These are phyloP conservation scores for Ophiostoma populinum DNA, from an alignment of 2,329 filamentous ascomycete species.

Conservation along the genomic window DNA sequence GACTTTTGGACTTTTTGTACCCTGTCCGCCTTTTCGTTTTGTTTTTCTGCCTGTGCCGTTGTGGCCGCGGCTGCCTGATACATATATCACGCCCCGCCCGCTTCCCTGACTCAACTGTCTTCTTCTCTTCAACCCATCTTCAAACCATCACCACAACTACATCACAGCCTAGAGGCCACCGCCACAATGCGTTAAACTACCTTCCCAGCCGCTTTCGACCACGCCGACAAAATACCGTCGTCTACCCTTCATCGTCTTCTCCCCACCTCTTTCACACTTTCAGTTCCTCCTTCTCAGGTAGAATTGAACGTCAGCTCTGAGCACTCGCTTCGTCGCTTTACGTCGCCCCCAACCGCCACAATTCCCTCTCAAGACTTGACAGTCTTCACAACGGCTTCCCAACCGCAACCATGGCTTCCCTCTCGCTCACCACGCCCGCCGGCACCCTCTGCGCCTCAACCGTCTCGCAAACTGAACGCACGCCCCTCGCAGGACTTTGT, in stretches of 20 bases:
- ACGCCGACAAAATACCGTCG: constrained; percentile 37
- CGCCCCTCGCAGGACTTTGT: constrained; percentile 57
- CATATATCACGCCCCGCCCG: constrained; percentile 20
- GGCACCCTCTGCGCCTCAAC: constrained; percentile 43
- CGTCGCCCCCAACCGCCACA: constrained; percentile 42
- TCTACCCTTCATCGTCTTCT: constrained; percentile 28
- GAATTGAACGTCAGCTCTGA: constrained; percentile 52
- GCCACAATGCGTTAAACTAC: constrained; percentile 42
- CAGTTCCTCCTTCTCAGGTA: constrained; percentile 39
- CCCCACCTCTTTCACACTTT: constrained; percentile 19
- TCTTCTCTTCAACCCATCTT: constrained; percentile 19
- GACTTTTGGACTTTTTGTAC: too few relatives aligned
- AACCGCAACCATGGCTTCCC: constrained; percentile 63
- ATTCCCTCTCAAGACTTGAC: constrained; percentile 47
- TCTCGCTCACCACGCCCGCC: constrained; percentile 46
- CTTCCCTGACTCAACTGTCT: constrained; percentile 14
- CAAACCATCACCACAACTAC: constrained; percentile 13
- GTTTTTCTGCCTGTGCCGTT: background rate
- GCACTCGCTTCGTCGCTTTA: constrained; percentile 37
- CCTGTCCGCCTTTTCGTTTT: background rate
- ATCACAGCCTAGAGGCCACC: constrained; percentile 17
- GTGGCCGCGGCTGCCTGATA: constrained; percentile 28
- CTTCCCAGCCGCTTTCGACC: constrained; percentile 18
- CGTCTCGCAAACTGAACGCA: constrained; percentile 29
- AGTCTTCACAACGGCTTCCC: constrained; percentile 72